Conservation (phyloP, 1,139 yeast species). For the Yamadazyma membranifaciens region DNA sequence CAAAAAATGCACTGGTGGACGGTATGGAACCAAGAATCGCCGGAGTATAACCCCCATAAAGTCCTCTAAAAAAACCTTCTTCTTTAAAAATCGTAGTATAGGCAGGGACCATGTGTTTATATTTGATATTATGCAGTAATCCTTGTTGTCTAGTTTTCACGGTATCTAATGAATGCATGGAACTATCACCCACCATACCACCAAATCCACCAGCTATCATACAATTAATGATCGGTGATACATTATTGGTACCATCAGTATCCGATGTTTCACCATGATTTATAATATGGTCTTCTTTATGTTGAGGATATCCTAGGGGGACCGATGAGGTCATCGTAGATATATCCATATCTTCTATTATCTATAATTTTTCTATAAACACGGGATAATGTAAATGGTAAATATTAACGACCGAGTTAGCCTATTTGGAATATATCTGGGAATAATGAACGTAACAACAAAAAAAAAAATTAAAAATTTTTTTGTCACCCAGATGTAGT, state of each 20-base stretch:
- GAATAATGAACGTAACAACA: background rate
- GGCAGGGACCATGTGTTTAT: slow-evolving; percentile 67
- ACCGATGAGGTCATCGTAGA: slow-evolving; percentile 40
- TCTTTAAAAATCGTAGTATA: slow-evolving; percentile 68
- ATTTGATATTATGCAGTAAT: slow-evolving; percentile 66
- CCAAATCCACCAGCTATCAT: slow-evolving; percentile 92
- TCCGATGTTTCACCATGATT: background rate
- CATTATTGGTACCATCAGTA: slow-evolving; percentile 3
- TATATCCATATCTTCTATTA: slow-evolving; percentile 1
- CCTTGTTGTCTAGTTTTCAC: slow-evolving; percentile 98
- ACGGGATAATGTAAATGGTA: too few relatives aligned
- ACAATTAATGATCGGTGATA: slow-evolving; percentile 57
- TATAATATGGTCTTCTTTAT: slow-evolving; percentile 12
- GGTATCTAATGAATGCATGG: slow-evolving; percentile 94
- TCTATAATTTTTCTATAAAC: background rate
- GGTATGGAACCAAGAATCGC: slow-evolving; percentile 92
- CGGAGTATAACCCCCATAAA: slow-evolving; percentile 90
- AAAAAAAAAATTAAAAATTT: too few relatives aligned
- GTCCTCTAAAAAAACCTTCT: slow-evolving; percentile 83
- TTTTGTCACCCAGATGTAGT: too few relatives aligned
- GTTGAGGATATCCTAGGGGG: slow-evolving; percentile 37
- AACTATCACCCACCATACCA: slow-evolving; percentile 88
- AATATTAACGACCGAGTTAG: too few relatives aligned
- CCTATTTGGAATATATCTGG: too few relatives aligned
- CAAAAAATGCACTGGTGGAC: slow-evolving; percentile 88